Conservation (phyloP, 148 eudicot genomes). For the Rhododendron kiyosumense region DNA sequence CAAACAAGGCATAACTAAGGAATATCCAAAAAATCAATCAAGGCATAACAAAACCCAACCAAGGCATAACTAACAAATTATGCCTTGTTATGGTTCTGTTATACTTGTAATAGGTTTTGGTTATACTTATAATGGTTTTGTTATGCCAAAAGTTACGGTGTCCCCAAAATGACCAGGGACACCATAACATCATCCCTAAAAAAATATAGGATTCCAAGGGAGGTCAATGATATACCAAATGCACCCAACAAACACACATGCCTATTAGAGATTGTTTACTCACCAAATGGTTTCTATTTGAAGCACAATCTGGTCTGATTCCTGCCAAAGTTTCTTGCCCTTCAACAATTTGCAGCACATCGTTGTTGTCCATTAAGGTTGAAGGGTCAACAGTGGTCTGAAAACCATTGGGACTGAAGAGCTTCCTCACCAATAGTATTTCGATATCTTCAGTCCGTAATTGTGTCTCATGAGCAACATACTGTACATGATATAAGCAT, state of each 20-base stretch:
- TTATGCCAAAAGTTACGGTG: too few relatives aligned
- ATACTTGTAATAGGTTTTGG: too few relatives aligned
- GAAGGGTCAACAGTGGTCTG: not conserved
- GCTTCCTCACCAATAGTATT: conserved; percentile 15
- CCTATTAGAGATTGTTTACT: not conserved
- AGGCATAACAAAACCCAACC: too few relatives aligned
- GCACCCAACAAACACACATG: not conserved
- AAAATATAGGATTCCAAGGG: not conserved
- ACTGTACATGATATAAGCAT: conserved; percentile 20
- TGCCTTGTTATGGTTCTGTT: too few relatives aligned
- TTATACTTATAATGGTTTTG: too few relatives aligned
- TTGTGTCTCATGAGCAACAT: conserved; percentile 19
- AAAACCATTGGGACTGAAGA: not conserved
- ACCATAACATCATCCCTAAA: too few relatives aligned
- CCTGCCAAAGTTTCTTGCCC: conserved; percentile 15
- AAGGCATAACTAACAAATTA: too few relatives aligned
- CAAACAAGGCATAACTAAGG: too few relatives aligned
- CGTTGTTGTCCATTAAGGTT: conserved; percentile 10
- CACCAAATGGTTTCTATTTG: conserved; percentile 15
- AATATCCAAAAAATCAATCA: too few relatives aligned
- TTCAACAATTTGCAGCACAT: conserved; percentile 14
- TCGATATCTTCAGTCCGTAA: conserved; percentile 18
- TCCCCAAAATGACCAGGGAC: too few relatives aligned
- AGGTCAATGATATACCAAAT: not conserved
- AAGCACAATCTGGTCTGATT: conserved; percentile 9